phyloP scores from a whole-genome alignment of 1,284 basidiomycete genomes.

The Waitea zeae region DNA sequence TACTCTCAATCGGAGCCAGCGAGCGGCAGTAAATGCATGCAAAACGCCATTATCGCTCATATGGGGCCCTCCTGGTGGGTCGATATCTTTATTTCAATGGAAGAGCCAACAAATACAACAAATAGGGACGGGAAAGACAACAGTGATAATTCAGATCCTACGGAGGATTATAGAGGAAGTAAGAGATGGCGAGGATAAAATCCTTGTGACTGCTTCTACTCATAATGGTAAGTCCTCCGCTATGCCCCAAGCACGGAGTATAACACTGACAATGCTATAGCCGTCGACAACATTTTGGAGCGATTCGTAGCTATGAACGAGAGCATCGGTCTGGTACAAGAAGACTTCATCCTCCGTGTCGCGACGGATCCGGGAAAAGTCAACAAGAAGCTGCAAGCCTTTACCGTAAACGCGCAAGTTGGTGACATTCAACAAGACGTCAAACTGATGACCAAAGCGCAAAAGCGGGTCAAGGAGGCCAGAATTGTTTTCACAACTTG shows the following conservation, averaged over 20 bases:
- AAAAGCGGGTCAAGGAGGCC: slow-evolving; percentile 34
- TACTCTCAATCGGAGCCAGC: slow-evolving; percentile 34
- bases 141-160: slow-evolving; percentile 44
- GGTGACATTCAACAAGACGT: slow-evolving; percentile 42
- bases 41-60: slow-evolving; percentile 29
- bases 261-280: slow-evolving; percentile 15
- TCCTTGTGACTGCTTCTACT: slow-evolving; percentile 52
- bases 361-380: slow-evolving; percentile 47
- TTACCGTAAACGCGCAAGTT: slow-evolving; percentile 44
- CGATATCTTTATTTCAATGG: not conserved
- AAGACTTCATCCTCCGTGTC: slow-evolving; percentile 41
- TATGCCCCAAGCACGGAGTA: no score
- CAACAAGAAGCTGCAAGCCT: slow-evolving; percentile 32
- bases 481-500: slow-evolving; percentile 45
- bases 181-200: slow-evolving; percentile 19
- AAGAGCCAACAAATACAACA: no score
- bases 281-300: slow-evolving; percentile 51
- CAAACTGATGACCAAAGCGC: slow-evolving; percentile 27
- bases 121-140: slow-evolving; percentile 50
- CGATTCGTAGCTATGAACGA: slow-evolving; percentile 33
- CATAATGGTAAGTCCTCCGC: slow-evolving; percentile 31
- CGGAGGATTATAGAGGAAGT: slow-evolving; percentile 20
- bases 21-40: slow-evolving; percentile 25
- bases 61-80: slow-evolving; percentile 46
- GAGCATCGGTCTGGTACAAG: slow-evolving; percentile 19